These are phyloP conservation scores for Trichoderma virens DNA, from an alignment of 495 filamentous ascomycete genomes.

Conservation along the genomic window DNA sequence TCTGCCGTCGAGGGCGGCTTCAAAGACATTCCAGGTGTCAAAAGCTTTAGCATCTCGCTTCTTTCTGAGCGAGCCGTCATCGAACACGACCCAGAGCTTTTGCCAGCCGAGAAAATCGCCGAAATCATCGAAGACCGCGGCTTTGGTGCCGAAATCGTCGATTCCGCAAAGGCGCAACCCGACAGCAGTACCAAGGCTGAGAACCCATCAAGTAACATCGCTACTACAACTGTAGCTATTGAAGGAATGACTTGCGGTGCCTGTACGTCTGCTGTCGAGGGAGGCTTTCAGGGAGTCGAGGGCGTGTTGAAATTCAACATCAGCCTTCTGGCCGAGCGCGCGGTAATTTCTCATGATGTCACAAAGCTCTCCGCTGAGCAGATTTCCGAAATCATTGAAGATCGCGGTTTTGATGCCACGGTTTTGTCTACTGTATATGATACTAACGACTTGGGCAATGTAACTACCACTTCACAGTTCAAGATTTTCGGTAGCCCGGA, in stretches of 20 bases:
- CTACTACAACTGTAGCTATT: slow-evolving; percentile 78
- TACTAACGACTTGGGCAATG: slow-evolving; percentile 35
- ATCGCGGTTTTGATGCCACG: slow-evolving; percentile 84
- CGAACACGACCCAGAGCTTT: slow-evolving; percentile 63
- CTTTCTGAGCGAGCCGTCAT: slow-evolving; percentile 88
- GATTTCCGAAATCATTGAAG: slow-evolving; percentile 84
- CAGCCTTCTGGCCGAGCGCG: slow-evolving; percentile 85
- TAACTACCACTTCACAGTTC: slow-evolving; percentile 55
- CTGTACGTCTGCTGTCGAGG: slow-evolving; percentile 85
- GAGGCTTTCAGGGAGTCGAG: slow-evolving; percentile 62
- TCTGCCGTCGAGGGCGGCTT: slow-evolving; percentile 84
- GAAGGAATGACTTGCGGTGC: slow-evolving; percentile 97
- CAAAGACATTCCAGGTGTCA: slow-evolving; percentile 63
- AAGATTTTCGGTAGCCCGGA: slow-evolving; percentile 77
- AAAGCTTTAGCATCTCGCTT: slow-evolving; percentile 87
- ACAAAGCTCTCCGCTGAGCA: slow-evolving; percentile 58
- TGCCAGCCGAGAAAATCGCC: slow-evolving; percentile 63
- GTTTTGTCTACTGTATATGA: slow-evolving; percentile 55
- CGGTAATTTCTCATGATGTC: slow-evolving; percentile 77
- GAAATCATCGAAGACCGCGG: slow-evolving; percentile 85
- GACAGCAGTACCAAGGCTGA: slow-evolving; percentile 25
- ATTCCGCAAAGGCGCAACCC: slow-evolving; percentile 30
- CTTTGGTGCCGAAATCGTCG: slow-evolving; percentile 78
- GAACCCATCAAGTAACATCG: slow-evolving; percentile 25
- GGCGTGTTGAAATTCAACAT: slow-evolving; percentile 87